phyloP scores from a whole-genome alignment of 345 rosid species.

The Bruguiera parviflora region DNA sequence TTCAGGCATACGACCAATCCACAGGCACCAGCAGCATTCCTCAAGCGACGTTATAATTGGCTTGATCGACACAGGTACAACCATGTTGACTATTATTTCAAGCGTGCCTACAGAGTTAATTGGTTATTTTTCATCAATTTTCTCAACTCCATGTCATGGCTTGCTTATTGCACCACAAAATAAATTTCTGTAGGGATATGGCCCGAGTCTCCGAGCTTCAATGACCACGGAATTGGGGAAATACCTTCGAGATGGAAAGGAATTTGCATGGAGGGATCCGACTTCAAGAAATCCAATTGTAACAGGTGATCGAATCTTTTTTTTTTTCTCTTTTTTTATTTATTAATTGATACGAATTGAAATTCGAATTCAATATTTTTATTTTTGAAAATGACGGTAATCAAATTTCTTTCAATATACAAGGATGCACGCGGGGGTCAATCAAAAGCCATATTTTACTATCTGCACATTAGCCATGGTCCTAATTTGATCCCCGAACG shows the following conservation, averaged over 20 bases:
- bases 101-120: no score
- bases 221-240: constrained; percentile 45
- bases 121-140: not conserved
- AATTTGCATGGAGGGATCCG: constrained; percentile 52
- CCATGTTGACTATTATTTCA: no score
- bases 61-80: constrained; percentile 49
- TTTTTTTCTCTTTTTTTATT: not conserved
- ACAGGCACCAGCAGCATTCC: constrained; percentile 12
- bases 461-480: no score
- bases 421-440: no score
- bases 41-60: constrained; percentile 58
- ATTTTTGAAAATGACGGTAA: not conserved
- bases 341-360: not conserved
- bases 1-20: constrained; percentile 15
- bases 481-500: no score
- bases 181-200: constrained; percentile 41
- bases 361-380: not conserved
- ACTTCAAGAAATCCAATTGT: constrained; percentile 54
- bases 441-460: no score
- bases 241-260: constrained; percentile 71
- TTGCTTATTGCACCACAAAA: not conserved
- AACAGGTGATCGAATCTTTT: constrained; percentile 43
- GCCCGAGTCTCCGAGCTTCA: constrained; percentile 69
- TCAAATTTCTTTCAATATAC: not conserved
- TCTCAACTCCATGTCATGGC: not conserved